Percentiles rank a stretch among this genome's conserved stretches.
Evolutionary conservation across 1,139 yeast species (phyloP).

Genomic region (Nakaseomyces bracarensis): DNA sequence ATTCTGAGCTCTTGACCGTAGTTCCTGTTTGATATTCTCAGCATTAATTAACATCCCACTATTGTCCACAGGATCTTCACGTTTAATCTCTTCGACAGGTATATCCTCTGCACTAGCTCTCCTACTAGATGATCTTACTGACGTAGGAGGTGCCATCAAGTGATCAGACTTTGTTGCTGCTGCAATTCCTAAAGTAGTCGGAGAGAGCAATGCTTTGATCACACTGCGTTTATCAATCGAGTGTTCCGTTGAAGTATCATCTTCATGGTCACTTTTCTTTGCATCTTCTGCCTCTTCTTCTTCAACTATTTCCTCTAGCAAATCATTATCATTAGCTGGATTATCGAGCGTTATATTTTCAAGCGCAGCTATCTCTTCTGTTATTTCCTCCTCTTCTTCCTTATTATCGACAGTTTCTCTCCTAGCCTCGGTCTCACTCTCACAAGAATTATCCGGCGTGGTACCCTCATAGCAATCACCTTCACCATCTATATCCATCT

Average conservation of each 20-base stretch:
- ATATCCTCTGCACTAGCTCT: neutral
- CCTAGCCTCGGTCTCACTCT: neutral
- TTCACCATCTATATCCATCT: constrained; percentile 11
- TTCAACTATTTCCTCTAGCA: neutral
- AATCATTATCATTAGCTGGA: constrained; percentile 6
- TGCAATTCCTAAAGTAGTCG: constrained; percentile 25
- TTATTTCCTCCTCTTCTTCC: constrained; percentile 4
- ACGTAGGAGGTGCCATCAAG: neutral
- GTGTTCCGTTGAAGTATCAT: neutral
- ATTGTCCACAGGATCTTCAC: neutral
- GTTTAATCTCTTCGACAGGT: neutral
- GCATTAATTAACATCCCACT: neutral
- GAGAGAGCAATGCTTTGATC: constrained; percentile 20
- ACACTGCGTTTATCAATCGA: constrained; percentile 9
- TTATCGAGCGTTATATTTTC: neutral
- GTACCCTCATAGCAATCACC: constrained; percentile 3
- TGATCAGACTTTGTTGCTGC: constrained; percentile 16
- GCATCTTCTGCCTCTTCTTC: constrained; percentile 6
- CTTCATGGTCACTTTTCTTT: neutral
- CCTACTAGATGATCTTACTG: neutral
- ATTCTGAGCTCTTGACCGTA: constrained; percentile 10
- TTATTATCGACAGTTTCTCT: neutral
- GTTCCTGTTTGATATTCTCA: constrained; percentile 5
- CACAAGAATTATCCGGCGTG: constrained; percentile 4
- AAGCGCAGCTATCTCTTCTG: neutral